phyloP scores from a whole-genome alignment of 768 basidiomycete species.

The Coprinellus micaceus region DNA sequence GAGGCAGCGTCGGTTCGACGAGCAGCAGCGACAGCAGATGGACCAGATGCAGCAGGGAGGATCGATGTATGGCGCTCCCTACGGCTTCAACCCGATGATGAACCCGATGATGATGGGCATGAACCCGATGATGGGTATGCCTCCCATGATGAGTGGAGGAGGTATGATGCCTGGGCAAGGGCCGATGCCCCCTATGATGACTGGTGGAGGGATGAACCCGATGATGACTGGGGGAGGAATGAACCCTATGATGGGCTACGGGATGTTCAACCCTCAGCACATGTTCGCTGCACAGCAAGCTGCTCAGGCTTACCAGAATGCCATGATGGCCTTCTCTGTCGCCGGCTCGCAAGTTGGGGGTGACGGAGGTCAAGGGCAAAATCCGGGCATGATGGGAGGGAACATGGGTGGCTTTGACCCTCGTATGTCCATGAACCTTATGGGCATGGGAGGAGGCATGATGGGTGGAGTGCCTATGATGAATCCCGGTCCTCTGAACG shows the following conservation, averaged over 20 bases:
- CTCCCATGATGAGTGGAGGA: conserved; percentile 55
- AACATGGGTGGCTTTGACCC: conserved; percentile 56
- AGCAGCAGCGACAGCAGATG: conserved; percentile 82
- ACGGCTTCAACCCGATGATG: conserved; percentile 69
- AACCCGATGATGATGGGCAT: conserved; percentile 55
- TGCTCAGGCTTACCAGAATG: conserved; percentile 84
- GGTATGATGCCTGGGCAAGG: conserved; percentile 38
- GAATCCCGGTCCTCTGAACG: not conserved
- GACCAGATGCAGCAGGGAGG: conserved; percentile 86
- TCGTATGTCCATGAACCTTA: conserved; percentile 80
- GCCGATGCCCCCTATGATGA: conserved; percentile 49
- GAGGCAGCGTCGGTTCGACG: conserved; percentile 88
- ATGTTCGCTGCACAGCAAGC: conserved; percentile 86
- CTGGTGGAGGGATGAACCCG: conserved; percentile 35
- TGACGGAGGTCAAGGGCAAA: conserved; percentile 41
- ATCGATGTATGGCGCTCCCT: conserved; percentile 62
- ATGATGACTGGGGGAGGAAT: conserved; percentile 45
- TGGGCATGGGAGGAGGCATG: conserved; percentile 39
- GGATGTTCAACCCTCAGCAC: conserved; percentile 73
- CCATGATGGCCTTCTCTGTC: conserved; percentile 77
- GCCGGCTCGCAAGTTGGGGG: conserved; percentile 74
- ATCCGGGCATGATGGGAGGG: conserved; percentile 56
- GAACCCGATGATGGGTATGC: conserved; percentile 39
- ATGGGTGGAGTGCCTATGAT: conserved; percentile 22
- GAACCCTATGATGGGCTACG: conserved; percentile 48